These are phyloP conservation scores for Ramularia endophylla DNA, from an alignment of 2,329 filamentous ascomycete species.

Conservation along the genomic window DNA sequence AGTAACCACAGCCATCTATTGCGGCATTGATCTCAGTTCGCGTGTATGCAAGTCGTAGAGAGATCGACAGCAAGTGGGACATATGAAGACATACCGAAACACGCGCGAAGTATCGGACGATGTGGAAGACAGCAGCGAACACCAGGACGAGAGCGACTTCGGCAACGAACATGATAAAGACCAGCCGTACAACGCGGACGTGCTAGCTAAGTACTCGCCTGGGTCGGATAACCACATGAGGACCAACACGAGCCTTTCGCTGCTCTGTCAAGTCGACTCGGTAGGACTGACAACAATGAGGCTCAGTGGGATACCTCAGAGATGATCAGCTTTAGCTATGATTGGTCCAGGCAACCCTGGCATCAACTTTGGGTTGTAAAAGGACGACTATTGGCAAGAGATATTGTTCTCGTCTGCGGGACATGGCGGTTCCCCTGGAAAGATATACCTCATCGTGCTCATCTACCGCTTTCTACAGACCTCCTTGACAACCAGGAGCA, in stretches of 20 bases:
- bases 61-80: no score
- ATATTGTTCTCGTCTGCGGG: neutral
- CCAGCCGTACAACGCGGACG: no score
- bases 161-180: no score
- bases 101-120: no score
- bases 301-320: neutral
- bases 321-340: slow-evolving; percentile 3
- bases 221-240: neutral
- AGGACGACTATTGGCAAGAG: slow-evolving; percentile 1
- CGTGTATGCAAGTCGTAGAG: no score
- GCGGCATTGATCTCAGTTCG: no score
- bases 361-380: slow-evolving; percentile 1
- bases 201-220: neutral
- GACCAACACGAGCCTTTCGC: neutral
- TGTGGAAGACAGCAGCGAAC: no score
- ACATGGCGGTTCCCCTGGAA: neutral
- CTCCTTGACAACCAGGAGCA: neutral
- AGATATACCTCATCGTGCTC: neutral
- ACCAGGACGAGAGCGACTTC: no score
- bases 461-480: neutral
- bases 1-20: no score
- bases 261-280: neutral
- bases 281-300: neutral
- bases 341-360: slow-evolving; percentile 1
- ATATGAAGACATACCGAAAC: no score